Percentiles rank a stretch among this genome's conserved stretches.
Conservation (phyloP, 1,139 yeast genomes). For the Magnusiomyces clavatus region DNA sequence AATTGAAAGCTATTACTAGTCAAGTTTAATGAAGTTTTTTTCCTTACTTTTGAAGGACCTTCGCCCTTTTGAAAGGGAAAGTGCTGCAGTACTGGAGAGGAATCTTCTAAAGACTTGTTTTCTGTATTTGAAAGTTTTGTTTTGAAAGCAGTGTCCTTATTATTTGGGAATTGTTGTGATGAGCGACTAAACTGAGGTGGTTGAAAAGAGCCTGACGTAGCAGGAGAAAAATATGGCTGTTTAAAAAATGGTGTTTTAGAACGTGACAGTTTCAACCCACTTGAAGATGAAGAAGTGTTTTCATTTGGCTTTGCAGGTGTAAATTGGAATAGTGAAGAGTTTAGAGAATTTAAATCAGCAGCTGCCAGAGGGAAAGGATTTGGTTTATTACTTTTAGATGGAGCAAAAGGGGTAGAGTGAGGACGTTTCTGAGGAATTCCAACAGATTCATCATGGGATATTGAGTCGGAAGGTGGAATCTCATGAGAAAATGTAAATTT, state of each 20-base stretch:
- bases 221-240: conserved; percentile 12
- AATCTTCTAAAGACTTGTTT: conserved; percentile 1
- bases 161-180: neutral
- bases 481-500: neutral
- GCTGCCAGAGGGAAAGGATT: too few relatives aligned
- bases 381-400: neutral
- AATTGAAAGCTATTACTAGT: neutral
- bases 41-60: too few relatives aligned
- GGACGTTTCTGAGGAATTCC: conserved; percentile 4
- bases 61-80: neutral
- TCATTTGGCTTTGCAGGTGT: conserved; percentile 4
- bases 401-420: neutral
- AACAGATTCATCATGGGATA: neutral
- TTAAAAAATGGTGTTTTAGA: conserved; percentile 11
- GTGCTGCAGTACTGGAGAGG: conserved; percentile 3
- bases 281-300: neutral
- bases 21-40: too few relatives aligned
- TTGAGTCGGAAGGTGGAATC: neutral
- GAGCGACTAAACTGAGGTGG: neutral
- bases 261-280: neutral
- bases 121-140: neutral
- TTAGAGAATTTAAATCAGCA: too few relatives aligned
- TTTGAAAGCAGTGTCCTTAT: conserved; percentile 1
- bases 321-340: too few relatives aligned
- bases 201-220: conserved; percentile 7